These are phyloP conservation scores for Zanthoxylum bungeanum DNA, from an alignment of 345 rosid species.

Conservation along the genomic window DNA sequence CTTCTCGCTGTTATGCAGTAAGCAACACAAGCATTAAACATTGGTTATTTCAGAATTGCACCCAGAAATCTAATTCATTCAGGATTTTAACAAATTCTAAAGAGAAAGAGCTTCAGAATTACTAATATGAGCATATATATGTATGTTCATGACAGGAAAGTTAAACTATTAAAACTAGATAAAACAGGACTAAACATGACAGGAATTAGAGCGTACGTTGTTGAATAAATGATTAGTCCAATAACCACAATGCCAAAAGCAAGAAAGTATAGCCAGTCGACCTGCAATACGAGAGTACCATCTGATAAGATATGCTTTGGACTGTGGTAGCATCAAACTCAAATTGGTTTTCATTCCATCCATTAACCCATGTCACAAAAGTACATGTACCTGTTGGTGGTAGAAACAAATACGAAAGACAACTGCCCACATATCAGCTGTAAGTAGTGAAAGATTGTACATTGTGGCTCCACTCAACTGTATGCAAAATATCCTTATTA, in stretches of 20 bases:
- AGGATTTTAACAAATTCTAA: too few relatives aligned
- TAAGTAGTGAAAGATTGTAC: constrained; percentile 58
- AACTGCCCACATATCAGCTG: constrained; percentile 65
- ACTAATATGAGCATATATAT: too few relatives aligned
- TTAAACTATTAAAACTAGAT: too few relatives aligned
- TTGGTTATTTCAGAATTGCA: neutral
- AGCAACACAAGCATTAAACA: neutral
- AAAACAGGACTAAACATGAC: neutral
- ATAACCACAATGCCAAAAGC: constrained; percentile 38
- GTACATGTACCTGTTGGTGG: constrained; percentile 41
- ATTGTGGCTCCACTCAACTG: constrained; percentile 58
- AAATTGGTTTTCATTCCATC: neutral
- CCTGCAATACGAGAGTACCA: constrained; percentile 28
- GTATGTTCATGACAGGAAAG: too few relatives aligned
- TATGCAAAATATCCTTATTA: neutral
- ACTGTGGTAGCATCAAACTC: neutral
- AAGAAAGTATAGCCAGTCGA: too few relatives aligned
- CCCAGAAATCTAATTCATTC: too few relatives aligned
- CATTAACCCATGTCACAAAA: neutral
- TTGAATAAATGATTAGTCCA: constrained; percentile 47
- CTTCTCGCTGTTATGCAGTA: constrained; percentile 23
- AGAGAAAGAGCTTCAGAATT: too few relatives aligned
- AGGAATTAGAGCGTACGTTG: constrained; percentile 23
- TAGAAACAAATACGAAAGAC: constrained; percentile 46
- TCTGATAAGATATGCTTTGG: neutral